These are phyloP conservation scores for Teratosphaeria pseudoeucalypti DNA, from an alignment of 2,329 filamentous ascomycete genomes.

Conservation along the genomic window DNA sequence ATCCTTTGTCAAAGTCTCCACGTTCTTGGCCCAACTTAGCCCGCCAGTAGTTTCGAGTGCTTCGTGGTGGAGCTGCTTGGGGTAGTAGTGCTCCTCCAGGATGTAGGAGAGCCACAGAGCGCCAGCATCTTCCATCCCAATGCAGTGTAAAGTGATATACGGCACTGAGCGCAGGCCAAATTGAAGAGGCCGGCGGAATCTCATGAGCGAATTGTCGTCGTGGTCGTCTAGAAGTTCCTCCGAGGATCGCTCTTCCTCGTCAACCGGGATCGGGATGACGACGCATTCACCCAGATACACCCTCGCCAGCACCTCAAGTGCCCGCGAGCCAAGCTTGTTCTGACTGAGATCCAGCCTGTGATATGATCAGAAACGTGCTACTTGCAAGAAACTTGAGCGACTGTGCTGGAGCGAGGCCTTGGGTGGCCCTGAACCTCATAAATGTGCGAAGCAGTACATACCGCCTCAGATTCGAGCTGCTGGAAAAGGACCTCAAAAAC, in stretches of 20 bases:
- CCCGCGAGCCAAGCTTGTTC: conserved; percentile 33
- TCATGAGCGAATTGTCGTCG: neutral
- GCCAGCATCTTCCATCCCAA: conserved; percentile 27
- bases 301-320: conserved; percentile 36
- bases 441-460: neutral
- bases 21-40: conserved; percentile 26
- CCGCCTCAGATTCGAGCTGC: neutral
- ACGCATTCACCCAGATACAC: conserved; percentile 29
- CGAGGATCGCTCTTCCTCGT: conserved; percentile 13
- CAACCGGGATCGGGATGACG: conserved; percentile 21
- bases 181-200: conserved; percentile 7
- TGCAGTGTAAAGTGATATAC: conserved; percentile 28
- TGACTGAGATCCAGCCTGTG: conserved; percentile 36
- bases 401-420: neutral
- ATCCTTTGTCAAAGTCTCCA: conserved; percentile 18
- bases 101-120: conserved; percentile 33
- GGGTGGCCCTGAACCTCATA: too few relatives aligned
- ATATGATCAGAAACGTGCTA: conserved; percentile 20
- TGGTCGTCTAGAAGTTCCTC: conserved; percentile 15
- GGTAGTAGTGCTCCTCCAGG: conserved; percentile 29
- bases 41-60: conserved; percentile 21
- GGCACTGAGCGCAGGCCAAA: conserved; percentile 31
- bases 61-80: conserved; percentile 27
- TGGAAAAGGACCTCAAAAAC: conserved; percentile 27
- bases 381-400: neutral